Conservation (phyloP, 352 stramenopile genomes). For the Plasmopara halstedii region DNA sequence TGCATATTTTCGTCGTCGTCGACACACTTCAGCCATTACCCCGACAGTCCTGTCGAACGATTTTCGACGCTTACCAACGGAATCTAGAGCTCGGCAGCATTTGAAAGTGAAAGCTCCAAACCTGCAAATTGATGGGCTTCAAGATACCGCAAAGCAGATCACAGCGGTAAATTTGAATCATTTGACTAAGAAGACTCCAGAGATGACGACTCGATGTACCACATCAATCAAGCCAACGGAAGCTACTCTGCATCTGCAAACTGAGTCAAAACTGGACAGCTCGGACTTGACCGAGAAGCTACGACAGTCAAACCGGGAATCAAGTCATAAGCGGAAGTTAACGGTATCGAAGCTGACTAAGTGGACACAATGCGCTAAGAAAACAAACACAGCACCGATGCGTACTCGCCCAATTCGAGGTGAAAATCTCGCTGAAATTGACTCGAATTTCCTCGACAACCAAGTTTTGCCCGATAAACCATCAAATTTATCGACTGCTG, state of each 20-base stretch:
- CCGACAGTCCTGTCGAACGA: constrained; percentile 3
- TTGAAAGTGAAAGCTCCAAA: constrained; percentile 10
- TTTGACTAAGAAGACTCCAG: constrained; percentile 5
- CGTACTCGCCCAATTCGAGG: constrained; percentile 9
- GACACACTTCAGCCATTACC: constrained; percentile 9
- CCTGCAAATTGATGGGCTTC: constrained; percentile 1
- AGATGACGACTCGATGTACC: constrained; percentile 1
- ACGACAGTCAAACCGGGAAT: constrained; percentile 11
- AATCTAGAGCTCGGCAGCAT: constrained; percentile 8
- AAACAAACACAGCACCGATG: constrained; percentile 5
- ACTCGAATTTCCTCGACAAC: constrained; percentile 14
- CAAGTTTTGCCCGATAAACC: too few relatives aligned
- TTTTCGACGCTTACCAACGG: not conserved
- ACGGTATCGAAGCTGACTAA: constrained; percentile 1
- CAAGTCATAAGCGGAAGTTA: constrained; percentile 7
- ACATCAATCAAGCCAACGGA: constrained; percentile 4
- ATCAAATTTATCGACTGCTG: not conserved
- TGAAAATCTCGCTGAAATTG: constrained; percentile 11
- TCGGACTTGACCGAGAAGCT: constrained; percentile 5
- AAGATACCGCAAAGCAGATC: constrained; percentile 8
- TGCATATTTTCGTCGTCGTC: constrained; percentile 7
- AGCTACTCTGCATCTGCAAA: constrained; percentile 4
- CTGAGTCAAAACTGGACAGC: constrained; percentile 4
- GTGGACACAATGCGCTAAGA: constrained; percentile 8
- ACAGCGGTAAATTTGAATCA: constrained; percentile 7